Evolutionary conservation across 2,329 filamentous ascomycete genomes (phyloP), one percentile per base, ranked within the genome.

Genomic region (Chrysoporthe deuterocubensis): DNA sequence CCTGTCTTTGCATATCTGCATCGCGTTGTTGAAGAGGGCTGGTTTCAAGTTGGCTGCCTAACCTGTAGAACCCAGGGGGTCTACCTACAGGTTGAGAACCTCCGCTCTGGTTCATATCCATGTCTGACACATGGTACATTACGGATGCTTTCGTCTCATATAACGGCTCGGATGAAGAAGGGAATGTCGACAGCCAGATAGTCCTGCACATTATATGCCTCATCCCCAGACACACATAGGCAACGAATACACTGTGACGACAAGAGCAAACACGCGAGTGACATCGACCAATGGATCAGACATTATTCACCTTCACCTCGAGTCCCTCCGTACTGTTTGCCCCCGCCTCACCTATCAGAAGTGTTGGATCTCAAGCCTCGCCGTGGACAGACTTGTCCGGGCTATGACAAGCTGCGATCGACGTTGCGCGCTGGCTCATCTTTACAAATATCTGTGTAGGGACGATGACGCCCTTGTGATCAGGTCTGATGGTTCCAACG

Each of bases 181-280:
- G 57, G n/a, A 44, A 34, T 13, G 37, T 57, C 48, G 32, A 62
- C 13, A 21, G n/a, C 54, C 62, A 60, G 21, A 40, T 44, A 61
- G 62, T 63, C 54, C 42, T 68, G 66, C 62, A 68, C 43, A 52
- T 65, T 65, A 43, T 68, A 65, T 65, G 62, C 66, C 66, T 57
- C 62, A 66, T 9, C 21, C 46, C 21, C n/a, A 56, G 57, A n/a
- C 44, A 63, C 44, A 18, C 34, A 57, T 46, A 65, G 63, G 56
- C 63, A 40, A 59, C 54, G 11, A 62, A 37, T 57, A 26, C 62
- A 67, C 58, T 32, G 52, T 61, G 58, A 59, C 52, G 62, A 26
- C 57, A 63, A 65, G 18, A 67, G 50, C 68, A 67, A 63, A 66
- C 59, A 60, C 62, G 44, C 43, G 52, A 60, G 21, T 34, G 34